Evolutionary conservation across 139 green algal species (phyloP).

Genomic region (Picochlorum costavermella): DNA sequence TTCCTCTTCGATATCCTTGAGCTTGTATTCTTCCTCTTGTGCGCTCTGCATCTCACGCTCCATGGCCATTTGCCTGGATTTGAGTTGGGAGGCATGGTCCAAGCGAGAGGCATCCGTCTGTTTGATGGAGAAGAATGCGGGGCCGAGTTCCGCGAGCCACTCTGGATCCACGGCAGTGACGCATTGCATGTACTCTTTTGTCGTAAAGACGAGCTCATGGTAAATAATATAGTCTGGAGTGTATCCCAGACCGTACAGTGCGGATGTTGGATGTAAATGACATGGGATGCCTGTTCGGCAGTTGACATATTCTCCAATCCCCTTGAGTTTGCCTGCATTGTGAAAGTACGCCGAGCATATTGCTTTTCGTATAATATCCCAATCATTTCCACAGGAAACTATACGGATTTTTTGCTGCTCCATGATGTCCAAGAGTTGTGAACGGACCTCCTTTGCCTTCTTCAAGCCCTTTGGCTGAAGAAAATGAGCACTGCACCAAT

Average conservation of each 20-base stretch:
- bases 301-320: conserved; percentile 89
- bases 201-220: conserved; percentile 94
- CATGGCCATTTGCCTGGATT: conserved; percentile 67
- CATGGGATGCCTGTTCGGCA: conserved; percentile 75
- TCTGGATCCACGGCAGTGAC: conserved; percentile 95
- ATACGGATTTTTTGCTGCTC: conserved; percentile 76
- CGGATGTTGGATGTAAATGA: conserved; percentile 80
- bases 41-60: conserved; percentile 53
- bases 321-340: conserved; percentile 91
- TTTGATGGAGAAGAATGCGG: conserved; percentile 98
- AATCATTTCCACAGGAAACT: conserved; percentile 64
- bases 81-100: conserved; percentile 50
- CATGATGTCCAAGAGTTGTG: conserved; percentile 94
- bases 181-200: conserved; percentile 97
- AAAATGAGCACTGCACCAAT: conserved; percentile 94
- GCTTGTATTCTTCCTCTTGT: conserved; percentile 18
- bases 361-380: conserved; percentile 90
- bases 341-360: conserved; percentile 97
- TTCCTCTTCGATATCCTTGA: not conserved
- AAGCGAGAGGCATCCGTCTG: conserved; percentile 64
- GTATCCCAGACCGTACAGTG: conserved; percentile 92
- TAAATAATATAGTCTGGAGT: conserved; percentile 97
- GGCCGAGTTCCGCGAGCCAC: conserved; percentile 95
- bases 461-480: conserved; percentile 79
- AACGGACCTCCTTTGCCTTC: conserved; percentile 78